A percentile compares a stretch with the other conserved stretches of the same genome.
Evolutionary conservation across 1,284 basidiomycete species (phyloP).

Genomic region (Cryptococcus neoformans): DNA sequence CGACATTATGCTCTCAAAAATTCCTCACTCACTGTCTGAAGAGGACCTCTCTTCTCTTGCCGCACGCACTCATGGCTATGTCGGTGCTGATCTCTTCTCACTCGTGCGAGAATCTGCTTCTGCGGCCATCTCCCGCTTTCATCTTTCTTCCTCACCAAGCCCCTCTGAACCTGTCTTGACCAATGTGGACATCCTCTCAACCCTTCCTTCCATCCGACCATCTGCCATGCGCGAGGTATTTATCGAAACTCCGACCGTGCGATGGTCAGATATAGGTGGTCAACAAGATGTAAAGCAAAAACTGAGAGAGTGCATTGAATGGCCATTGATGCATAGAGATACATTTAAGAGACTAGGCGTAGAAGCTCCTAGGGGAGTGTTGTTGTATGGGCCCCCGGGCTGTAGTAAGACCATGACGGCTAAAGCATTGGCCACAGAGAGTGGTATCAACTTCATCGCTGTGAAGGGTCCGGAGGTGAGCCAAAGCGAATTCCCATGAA

Average conservation of each 20-base stretch:
- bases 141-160: slow-evolving; percentile 40
- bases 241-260: slow-evolving; percentile 77
- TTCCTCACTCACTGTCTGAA: slow-evolving; percentile 67
- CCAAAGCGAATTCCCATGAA: neutral
- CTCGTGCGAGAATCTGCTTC: slow-evolving; percentile 93
- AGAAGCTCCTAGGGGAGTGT: slow-evolving; percentile 79
- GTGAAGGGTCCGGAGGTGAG: slow-evolving; percentile 93
- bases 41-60: slow-evolving; percentile 67
- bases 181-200: slow-evolving; percentile 63
- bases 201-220: slow-evolving; percentile 77
- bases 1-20: slow-evolving; percentile 71
- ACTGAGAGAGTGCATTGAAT: slow-evolving; percentile 84
- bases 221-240: slow-evolving; percentile 94
- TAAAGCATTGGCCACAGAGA: slow-evolving; percentile 89
- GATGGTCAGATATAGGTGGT: slow-evolving; percentile 87
- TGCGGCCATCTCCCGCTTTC: slow-evolving; percentile 79
- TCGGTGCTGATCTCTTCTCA: slow-evolving; percentile 91
- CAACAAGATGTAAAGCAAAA: slow-evolving; percentile 75
- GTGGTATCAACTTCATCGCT: slow-evolving; percentile 95
- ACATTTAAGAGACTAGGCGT: slow-evolving; percentile 86
- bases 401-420: slow-evolving; percentile 97
- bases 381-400: slow-evolving; percentile 95
- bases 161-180: slow-evolving; percentile 54
- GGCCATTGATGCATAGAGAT: slow-evolving; percentile 84
- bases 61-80: slow-evolving; percentile 87